Base-by-base conservation (phyloP, 352 stramenopile species). In the Plasmopara halstedii region DNA sequence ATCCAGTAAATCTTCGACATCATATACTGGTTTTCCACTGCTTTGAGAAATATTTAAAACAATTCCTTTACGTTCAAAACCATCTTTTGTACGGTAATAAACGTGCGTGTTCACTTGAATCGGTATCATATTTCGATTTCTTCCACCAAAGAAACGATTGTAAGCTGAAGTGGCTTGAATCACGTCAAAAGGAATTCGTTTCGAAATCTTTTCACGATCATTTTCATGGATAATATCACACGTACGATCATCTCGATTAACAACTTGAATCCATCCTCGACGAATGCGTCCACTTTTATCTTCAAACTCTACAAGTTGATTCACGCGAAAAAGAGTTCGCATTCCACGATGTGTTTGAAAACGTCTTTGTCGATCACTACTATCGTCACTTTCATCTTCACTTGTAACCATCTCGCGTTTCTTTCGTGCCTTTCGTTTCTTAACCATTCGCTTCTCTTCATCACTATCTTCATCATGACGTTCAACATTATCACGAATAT, bases 211-310 rank as follows among this genome's bases (percentile, higher is more conserved):
- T 3, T 75, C 71, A 1, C 41, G 38, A 42, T 84, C 69, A 26
- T 63, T 83, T 46, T 77, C 72, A 34, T 86, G 74, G 45, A 73
- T 67, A n/a, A 84, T 63, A 25, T 86, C 73, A 31, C 71, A 86
- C 17, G 49, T 50, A 9, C 62, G 46, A 15, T 79, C 59, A 9
- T 76, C 62, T 14, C 64, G 43, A 21, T 68, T 69, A 9, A 83
- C 41, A 17, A 60, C 37, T 36, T 67, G 69, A 23, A 83, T 70
- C 15, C 70, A 56, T 0, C 73, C 73, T 15, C 69, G 66, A 39
- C 73, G 69, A 27, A 70, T 50, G 2, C 59, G 37, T 2, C 71
- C 71, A 13, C 56, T 56, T 44, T 72, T 67, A 19, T 70, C 74
- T 45, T 70, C 54, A 44, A 86, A 83, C 26, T 81, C 61, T 13